Base-by-base conservation (phyloP, 371 early-diverging fungal species). In the Dinochytrium kinnereticum region DNA sequence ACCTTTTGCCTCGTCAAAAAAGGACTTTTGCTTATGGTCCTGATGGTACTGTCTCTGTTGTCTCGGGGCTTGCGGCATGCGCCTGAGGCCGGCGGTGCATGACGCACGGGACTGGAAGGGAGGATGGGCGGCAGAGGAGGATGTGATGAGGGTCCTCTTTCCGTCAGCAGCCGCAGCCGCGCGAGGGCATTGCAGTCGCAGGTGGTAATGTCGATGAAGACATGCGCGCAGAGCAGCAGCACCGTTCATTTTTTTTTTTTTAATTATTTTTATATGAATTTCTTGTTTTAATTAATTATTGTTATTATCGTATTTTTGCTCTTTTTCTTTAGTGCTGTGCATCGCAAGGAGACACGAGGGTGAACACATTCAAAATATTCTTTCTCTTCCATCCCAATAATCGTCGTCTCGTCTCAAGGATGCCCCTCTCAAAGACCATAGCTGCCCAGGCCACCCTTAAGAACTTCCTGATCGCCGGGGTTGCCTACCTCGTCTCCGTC, bases 381-480 rank as follows among this genome's bases (percentile, higher is more conserved):
- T n/a, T n/a, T n/a, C n/a, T n/a, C n/a, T n/a, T n/a, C 49, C 49
- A 13, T 49, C 49, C 15, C 49, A 15, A n/a, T 49, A 49, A 49
- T 13, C 49, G n/a, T 49, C 49, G n/a, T 49, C 49, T 21, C 59
- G 33, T 21, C 36, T 7, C 64, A 17, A 64, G 3, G 57, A 74
- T 74, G 74, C 15, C 59, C 2, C 53, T 68, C 61, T 59, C 51
- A 26, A 17, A 64, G 15, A n/a, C 34, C 65, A 33, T 75, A 65
- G 31, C 66, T 40, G 33, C 19, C 21, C 66, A 65, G 39, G 34
- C 71, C 26, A 66, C 51, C 59, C 64, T 70, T 40, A 39, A 40
- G 59, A 75, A 75, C 71, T 53, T 70, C 34, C 3, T 38, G 51
- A 57, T 71, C 31, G 66, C 71, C 39, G 55, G 33, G 19, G 57